A percentile compares a stretch with the other conserved stretches of the same genome.
Conservation (phyloP, 2,329 filamentous ascomycete genomes). For the Pseudogymnoascus sp. region DNA sequence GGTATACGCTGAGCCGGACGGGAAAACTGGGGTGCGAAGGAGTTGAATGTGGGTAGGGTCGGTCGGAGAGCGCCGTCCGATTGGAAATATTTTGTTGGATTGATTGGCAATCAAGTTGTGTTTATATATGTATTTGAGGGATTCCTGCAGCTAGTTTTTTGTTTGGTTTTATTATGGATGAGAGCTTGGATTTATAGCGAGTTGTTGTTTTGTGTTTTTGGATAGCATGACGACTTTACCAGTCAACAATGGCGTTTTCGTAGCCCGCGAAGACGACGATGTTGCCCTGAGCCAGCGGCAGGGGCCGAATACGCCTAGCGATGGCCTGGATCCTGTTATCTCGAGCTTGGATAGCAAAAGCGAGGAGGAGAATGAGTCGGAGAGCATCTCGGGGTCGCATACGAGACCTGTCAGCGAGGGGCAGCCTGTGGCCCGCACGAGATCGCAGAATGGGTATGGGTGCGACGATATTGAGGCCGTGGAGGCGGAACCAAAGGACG, state of each 20-base stretch:
- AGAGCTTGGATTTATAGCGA: background rate
- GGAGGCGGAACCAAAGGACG: constrained; percentile 26
- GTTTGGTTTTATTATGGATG: background rate
- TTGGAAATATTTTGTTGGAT: background rate
- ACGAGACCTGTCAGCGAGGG: background rate
- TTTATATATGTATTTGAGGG: background rate
- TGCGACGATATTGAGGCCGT: constrained; percentile 21
- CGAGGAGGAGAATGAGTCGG: background rate
- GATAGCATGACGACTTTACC: background rate
- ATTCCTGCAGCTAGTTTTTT: background rate
- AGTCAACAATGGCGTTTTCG: background rate
- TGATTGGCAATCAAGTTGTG: background rate
- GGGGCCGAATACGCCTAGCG: background rate
- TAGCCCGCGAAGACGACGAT: background rate
- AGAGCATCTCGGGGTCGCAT: background rate
- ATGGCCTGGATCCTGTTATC: background rate
- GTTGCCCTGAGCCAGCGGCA: background rate
- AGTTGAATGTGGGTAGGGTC: background rate
- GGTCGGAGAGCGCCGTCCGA: background rate
- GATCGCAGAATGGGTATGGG: constrained; percentile 30
- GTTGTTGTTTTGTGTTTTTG: background rate
- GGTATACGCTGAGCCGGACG: background rate
- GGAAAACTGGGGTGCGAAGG: background rate
- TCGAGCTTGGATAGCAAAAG: background rate
- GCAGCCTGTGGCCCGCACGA: background rate